Conservation (phyloP, 225 moss, liverwort and hornwort species). For the Pseudisothecium myosuroides region DNA sequence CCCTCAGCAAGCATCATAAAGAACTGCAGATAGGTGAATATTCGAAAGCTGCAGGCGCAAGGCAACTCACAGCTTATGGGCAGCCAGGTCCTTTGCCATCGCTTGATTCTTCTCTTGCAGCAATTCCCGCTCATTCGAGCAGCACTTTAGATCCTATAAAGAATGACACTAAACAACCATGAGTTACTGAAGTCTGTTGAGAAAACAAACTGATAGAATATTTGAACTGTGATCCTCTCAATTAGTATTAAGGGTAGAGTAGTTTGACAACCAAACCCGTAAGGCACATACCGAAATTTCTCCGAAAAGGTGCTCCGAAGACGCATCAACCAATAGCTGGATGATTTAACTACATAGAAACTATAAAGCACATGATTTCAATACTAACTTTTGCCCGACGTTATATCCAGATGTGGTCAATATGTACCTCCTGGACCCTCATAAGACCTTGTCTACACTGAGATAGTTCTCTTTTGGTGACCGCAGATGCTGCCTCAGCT, state of each 20-base stretch:
- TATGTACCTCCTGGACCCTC: conserved; percentile 39
- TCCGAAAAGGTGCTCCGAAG: not conserved
- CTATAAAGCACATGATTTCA: not conserved
- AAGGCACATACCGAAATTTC: not conserved
- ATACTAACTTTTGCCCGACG: not conserved
- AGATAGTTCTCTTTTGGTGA: conserved; percentile 13
- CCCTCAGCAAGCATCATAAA: not conserved
- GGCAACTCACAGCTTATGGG: conserved; percentile 48
- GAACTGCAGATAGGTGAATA: not conserved
- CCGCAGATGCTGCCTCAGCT: conserved; percentile 27
- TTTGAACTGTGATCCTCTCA: not conserved
- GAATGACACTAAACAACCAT: not conserved
- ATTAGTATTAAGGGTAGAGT: not conserved
- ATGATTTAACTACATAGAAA: not conserved
- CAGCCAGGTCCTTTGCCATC: conserved; percentile 58
- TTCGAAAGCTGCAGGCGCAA: not conserved
- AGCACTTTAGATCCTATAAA: conserved; percentile 44
- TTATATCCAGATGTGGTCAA: not conserved
- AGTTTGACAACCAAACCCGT: not conserved
- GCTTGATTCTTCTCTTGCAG: conserved; percentile 34
- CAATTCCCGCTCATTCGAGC: conserved; percentile 27
- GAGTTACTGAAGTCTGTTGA: not conserved
- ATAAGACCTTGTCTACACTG: conserved; percentile 23
- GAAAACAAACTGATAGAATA: not conserved
- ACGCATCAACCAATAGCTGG: not conserved